Evolutionary conservation across 2,329 filamentous ascomycete genomes (phyloP).

Genomic region (Nothophoma quercina): DNA sequence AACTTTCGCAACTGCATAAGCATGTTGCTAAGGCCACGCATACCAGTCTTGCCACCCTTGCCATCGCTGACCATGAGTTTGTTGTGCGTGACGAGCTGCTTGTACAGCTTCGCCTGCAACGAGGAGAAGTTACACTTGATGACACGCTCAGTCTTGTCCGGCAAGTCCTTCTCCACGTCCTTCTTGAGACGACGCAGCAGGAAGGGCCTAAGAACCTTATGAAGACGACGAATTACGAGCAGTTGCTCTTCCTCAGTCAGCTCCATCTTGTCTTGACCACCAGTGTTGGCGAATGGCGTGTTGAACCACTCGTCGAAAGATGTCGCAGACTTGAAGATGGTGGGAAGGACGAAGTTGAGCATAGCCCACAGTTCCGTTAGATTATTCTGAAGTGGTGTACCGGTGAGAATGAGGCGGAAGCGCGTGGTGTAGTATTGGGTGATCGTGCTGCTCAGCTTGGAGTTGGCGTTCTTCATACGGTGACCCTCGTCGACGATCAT

Average conservation of each 20-base stretch:
- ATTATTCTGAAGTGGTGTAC: conserved; percentile 97
- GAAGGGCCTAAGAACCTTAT: conserved; percentile 98
- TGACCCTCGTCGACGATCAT: conserved; percentile 99
- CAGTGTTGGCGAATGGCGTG: conserved; percentile 97
- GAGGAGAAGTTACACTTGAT: conserved; percentile 99
- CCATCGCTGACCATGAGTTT: conserved; percentile 93
- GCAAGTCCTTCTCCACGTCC: conserved; percentile 98
- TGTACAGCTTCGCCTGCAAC: conserved; percentile 91
- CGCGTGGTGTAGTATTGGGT: conserved; percentile 94
- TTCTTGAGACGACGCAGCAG: conserved; percentile 98
- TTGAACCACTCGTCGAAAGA: conserved; percentile 99
- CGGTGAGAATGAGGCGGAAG: conserved; percentile 95
- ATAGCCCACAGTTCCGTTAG: conserved; percentile 95
- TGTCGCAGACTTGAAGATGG: conserved; percentile 98
- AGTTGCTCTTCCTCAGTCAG: conserved; percentile 99
- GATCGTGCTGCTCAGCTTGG: conserved; percentile 93
- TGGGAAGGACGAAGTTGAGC: conserved; percentile 97
- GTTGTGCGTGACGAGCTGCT: conserved; percentile 96
- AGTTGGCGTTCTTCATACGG: conserved; percentile 98
- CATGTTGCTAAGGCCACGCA: conserved; percentile 98
- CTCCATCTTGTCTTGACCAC: conserved; percentile 98
- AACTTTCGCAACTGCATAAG: conserved; percentile 99
- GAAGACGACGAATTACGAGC: conserved; percentile 95
- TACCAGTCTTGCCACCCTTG: conserved; percentile 92
- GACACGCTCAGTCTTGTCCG: conserved; percentile 98